Percentiles rank a stretch among this genome's conserved stretches.
Conservation (phyloP, 1,284 basidiomycete species). For the Lentinula novae-zelandiae region DNA sequence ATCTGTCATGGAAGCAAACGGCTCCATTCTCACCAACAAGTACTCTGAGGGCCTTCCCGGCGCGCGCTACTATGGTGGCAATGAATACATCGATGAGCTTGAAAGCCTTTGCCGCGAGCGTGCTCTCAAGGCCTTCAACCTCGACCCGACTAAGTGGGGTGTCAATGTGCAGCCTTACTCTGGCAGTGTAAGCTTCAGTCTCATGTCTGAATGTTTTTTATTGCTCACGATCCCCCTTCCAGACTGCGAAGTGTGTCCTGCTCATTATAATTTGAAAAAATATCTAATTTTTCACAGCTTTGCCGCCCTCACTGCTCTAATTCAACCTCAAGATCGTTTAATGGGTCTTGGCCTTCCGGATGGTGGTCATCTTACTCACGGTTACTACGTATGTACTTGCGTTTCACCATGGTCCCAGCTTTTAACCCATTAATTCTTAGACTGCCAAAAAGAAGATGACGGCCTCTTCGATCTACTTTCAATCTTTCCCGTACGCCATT, state of each 20-base stretch:
- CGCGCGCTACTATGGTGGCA: conserved; percentile 97
- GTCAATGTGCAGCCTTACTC: conserved; percentile 99
- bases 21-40: conserved; percentile 98
- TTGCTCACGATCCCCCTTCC: conserved; percentile 17
- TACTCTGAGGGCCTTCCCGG: conserved; percentile 95
- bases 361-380: conserved; percentile 97
- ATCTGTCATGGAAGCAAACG: conserved; percentile 97
- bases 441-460: conserved; percentile 99
- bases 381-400: conserved; percentile 76
- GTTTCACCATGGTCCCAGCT: conserved; percentile 18
- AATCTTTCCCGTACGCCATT: conserved; percentile 95
- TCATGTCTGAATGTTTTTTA: not conserved
- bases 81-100: conserved; percentile 96
- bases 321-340: conserved; percentile 97
- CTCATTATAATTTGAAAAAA: not conserved
- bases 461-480: conserved; percentile 99
- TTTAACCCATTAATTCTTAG: conserved; percentile 39
- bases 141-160: conserved; percentile 92
- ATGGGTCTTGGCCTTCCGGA: conserved; percentile 99
- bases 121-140: conserved; percentile 94
- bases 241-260: conserved; percentile 76
- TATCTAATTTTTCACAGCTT: conserved; percentile 59
- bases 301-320: conserved; percentile 93
- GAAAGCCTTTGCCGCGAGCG: conserved; percentile 95
- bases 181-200: conserved; percentile 63